Base-by-base conservation (phyloP, 1,284 basidiomycete genomes). In the Cystobasidium slooffiae region DNA sequence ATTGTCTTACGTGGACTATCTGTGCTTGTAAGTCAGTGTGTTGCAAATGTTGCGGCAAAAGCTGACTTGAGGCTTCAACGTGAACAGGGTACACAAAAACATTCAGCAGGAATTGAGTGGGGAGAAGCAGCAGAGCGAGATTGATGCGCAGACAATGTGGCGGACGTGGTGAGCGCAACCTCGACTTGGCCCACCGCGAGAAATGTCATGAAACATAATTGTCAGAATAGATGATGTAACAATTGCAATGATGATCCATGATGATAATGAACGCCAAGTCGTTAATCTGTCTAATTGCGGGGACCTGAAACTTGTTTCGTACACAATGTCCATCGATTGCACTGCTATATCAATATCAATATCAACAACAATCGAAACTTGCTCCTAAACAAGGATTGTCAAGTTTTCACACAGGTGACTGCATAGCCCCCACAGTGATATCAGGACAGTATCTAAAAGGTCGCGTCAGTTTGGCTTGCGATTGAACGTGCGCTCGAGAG, bases 1-100 rank as follows among this genome's bases (percentile, higher is more conserved):
- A 0, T 88, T 97, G 88, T 89, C 90, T 0, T 94, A 94, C 83
- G 83, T 90, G 6, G 92, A 95, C 81, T 93, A 74, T 55, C 64
- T 74, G 3, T 74, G 72, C 72, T 63, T 68, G 72, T 74, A 41
- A 51, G 72, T 62, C 22, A 24, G 39, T 49, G 12, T n/a, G 16
- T 47, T 31, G 5, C n/a, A 43, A 16, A 24, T 14, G 10, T 24
- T 20, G 20, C 16, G 14, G 7, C 18, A 55, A 22, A 12, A 22
- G 10, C 7, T 69, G 10, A 62, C 47, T 3, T 37, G 22, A 10
- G 22, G 37, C 31, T 20, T 46, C 8, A 24, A 41, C 7, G 20
- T 31, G 18, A 14, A 16, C 12, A 74, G 72, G n/a, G 72, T 74
- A 20, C 72, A 74, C 56, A 74, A 74, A 46, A 74, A 74, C 46